These are phyloP conservation scores for Picochlorum sp. DNA, from an alignment of 139 green algal genomes.

Conservation along the genomic window DNA sequence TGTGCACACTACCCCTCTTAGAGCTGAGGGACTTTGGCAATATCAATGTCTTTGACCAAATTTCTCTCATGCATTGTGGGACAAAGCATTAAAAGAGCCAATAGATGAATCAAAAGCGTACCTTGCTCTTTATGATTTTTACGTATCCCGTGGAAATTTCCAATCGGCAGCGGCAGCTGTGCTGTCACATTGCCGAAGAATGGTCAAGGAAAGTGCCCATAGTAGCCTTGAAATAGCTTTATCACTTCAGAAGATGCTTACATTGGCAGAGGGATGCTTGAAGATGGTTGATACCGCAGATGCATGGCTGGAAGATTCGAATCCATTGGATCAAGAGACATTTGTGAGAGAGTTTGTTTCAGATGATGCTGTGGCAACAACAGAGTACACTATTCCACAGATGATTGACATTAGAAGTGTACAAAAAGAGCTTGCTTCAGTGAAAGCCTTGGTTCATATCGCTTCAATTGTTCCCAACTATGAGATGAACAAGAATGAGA, in stretches of 20 bases:
- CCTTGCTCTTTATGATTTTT: conserved; percentile 27
- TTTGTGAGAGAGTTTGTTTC: not conserved
- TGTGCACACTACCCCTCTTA: conserved; percentile 25
- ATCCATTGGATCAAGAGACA: not conserved
- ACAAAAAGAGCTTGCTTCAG: conserved; percentile 18
- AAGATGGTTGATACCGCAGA: not conserved
- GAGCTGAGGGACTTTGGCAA: conserved; percentile 6
- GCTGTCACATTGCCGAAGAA: conserved; percentile 22
- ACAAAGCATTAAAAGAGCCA: conserved; percentile 25
- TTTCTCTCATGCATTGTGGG: conserved; percentile 21
- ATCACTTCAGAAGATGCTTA: not conserved
- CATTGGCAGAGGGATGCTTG: not conserved
- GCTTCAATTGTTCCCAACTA: conserved; percentile 15
- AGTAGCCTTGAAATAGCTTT: not conserved
- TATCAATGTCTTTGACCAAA: not conserved
- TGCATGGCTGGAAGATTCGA: conserved; percentile 25
- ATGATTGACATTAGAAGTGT: conserved; percentile 22
- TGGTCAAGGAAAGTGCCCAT: conserved; percentile 7
- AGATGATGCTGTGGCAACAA: not conserved
- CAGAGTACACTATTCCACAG: not conserved
- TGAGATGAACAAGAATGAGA: not conserved
- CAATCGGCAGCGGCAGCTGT: conserved; percentile 26
- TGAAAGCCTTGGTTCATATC: conserved; percentile 1
- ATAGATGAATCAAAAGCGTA: conserved; percentile 15
- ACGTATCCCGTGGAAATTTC: conserved; percentile 15